phyloP scores from a whole-genome alignment of 805 yeast genomes.

The Babjeviella inositovora region DNA sequence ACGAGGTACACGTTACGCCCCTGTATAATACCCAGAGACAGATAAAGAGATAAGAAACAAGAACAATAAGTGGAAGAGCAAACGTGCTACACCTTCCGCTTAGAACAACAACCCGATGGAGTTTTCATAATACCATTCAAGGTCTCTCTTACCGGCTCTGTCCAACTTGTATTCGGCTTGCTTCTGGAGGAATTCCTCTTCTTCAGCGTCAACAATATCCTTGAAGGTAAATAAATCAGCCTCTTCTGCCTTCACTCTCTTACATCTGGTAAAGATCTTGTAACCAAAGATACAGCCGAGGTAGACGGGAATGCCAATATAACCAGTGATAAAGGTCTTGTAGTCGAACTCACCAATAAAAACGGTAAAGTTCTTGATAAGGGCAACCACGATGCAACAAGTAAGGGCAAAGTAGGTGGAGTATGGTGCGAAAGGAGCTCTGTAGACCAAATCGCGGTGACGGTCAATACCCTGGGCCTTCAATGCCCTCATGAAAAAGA shows the following conservation, averaged over 20 bases:
- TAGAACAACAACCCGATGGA: constrained; percentile 25
- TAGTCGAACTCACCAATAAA: constrained; percentile 49
- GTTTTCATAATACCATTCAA: constrained; percentile 21
- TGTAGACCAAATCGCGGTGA: constrained; percentile 33
- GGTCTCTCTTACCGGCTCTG: too few relatives aligned
- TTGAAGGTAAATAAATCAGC: constrained; percentile 45
- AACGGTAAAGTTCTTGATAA: constrained; percentile 60
- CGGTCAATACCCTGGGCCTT: constrained; percentile 52
- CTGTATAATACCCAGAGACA: too few relatives aligned
- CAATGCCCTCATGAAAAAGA: constrained; percentile 48
- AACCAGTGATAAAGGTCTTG: constrained; percentile 61
- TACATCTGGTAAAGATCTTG: constrained; percentile 37
- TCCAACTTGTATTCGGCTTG: constrained; percentile 15
- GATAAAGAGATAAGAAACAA: too few relatives aligned
- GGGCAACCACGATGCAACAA: constrained; percentile 34
- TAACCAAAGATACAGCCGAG: constrained; percentile 37
- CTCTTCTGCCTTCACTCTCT: constrained; percentile 30
- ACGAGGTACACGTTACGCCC: too few relatives aligned
- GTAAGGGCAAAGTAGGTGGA: constrained; percentile 43
- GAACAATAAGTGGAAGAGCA: too few relatives aligned
- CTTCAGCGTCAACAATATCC: constrained; percentile 38
- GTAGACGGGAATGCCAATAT: constrained; percentile 59
- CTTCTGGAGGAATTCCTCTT: constrained; percentile 20
- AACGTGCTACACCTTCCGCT: constrained; percentile 1
- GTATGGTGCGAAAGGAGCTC: constrained; percentile 56